Evolutionary conservation across 768 basidiomycete species (phyloP), one percentile per base, ranked within the genome.

Genomic region (Leucosporidium yakuticum): DNA sequence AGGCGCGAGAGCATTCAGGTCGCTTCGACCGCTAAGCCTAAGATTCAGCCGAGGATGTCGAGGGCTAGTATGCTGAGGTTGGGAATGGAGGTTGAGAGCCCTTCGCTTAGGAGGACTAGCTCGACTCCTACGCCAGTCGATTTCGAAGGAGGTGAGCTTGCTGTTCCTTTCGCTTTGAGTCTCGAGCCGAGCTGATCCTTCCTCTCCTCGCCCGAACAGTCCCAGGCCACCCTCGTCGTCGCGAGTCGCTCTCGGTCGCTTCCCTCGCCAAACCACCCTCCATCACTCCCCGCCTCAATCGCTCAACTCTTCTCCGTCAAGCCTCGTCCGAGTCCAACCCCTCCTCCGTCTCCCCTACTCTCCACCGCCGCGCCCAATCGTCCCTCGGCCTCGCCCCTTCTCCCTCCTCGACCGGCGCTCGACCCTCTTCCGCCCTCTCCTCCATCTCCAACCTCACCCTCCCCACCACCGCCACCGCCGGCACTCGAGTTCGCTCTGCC

Each of bases 221-320:
- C 12, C 68, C 68, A 11, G 67, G 67, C 21, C 67, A 68, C 51
- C 39, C 39, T 44, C 51, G 49, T 19, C 68, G 68, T 20, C 51
- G 60, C 25, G 63, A 64, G 23, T 61, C 59, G 14, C 23, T 69
- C 68, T 32, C 59, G 11, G 68, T 64, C 31, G 53, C 68, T 8
- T 56, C 60, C 20, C 32, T 56, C n/a, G 29, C 36, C 54, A 51
- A 60, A 29, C n/a, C 59, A 20, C 68, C 68, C 20, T 36, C 50
- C 11, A 63, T 64, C 47, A 55, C 58, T 0, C 67, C 62, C 32
- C 67, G 62, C 23, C 50, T 58, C n/a, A 68, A 63, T 31, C 62
- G 62, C 32, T 54, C 67, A 15, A 31, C 57, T n/a, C 62, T 68
- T 57, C 62, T 68, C 17, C 67, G 67, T 21, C 62, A 60, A 14